Conservation (phyloP, 257 asterid genomes). For the Orobanche coerulescens region DNA sequence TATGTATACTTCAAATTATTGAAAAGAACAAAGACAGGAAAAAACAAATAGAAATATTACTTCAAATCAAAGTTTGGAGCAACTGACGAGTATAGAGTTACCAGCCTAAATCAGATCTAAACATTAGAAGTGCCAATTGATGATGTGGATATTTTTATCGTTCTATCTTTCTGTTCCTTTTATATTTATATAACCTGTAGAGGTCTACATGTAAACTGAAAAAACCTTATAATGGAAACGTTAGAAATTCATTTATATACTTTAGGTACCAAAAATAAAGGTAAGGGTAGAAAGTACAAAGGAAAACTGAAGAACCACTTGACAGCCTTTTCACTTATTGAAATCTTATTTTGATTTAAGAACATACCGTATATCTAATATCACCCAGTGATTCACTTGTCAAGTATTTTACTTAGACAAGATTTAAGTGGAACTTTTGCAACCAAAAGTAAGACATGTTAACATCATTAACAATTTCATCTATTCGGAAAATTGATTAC, state of each 20-base stretch:
- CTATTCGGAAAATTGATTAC: background rate
- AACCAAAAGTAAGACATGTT: background rate
- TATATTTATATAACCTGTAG: too few species aligned
- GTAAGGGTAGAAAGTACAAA: too few species aligned
- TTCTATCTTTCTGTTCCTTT: too few species aligned
- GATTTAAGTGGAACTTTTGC: background rate
- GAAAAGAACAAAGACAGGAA: background rate
- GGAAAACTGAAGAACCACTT: too few species aligned
- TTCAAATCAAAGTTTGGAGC: background rate
- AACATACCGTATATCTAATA: too few species aligned
- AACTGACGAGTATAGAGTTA: background rate
- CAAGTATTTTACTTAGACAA: background rate
- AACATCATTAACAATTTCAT: background rate
- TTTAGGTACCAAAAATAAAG: too few species aligned
- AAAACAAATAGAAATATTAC: background rate
- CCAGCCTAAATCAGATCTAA: background rate
- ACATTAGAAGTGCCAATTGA: background rate
- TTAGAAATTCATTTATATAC: too few species aligned
- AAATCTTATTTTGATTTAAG: too few species aligned
- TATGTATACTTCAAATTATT: background rate
- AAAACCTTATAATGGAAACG: too few species aligned
- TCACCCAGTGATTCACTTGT: background rate
- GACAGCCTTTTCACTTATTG: too few species aligned
- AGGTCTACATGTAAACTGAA: too few species aligned
- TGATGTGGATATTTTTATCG: background rate